Conservation (phyloP, 2,329 filamentous ascomycete genomes). For the Rhynchosporium secalis region DNA sequence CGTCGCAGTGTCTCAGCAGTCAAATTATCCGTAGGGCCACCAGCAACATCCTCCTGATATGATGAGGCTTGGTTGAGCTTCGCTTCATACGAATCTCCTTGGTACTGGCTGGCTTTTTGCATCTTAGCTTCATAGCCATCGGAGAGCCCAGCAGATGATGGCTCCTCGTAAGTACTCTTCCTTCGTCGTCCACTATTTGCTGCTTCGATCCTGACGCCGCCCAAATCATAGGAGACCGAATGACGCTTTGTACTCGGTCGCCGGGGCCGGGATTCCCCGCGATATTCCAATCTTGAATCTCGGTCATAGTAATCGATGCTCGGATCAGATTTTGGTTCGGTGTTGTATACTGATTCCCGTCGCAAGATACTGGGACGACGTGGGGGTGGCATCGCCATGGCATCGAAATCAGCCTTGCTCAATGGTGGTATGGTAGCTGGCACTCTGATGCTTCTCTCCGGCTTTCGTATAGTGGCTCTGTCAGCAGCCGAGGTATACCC, state of each 20-base stretch:
- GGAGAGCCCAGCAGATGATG: conserved; percentile 21
- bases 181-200: conserved; percentile 35
- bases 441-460: conserved; percentile 31
- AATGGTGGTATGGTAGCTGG: conserved; percentile 25
- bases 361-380: conserved; percentile 25
- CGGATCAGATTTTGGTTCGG: conserved; percentile 15
- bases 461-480: conserved; percentile 19
- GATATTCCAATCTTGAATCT: conserved; percentile 21
- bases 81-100: conserved; percentile 44
- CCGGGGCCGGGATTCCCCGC: conserved; percentile 27
- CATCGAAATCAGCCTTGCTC: conserved; percentile 30
- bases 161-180: conserved; percentile 35
- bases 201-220: conserved; percentile 28
- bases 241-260: conserved; percentile 32
- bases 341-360: conserved; percentile 18
- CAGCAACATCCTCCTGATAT: conserved; percentile 55
- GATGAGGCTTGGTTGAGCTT: conserved; percentile 47
- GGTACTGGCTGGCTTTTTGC: conserved; percentile 50
- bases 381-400: conserved; percentile 35
- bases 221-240: conserved; percentile 37
- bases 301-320: conserved; percentile 10
- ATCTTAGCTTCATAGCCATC: conserved; percentile 47
- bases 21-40: conserved; percentile 48
- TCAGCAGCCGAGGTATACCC: conserved; percentile 33
- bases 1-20: conserved; percentile 54